Evolutionary conservation across 1,284 basidiomycete genomes (phyloP).

Genomic region (Austroboletus novae-zelandiae): DNA sequence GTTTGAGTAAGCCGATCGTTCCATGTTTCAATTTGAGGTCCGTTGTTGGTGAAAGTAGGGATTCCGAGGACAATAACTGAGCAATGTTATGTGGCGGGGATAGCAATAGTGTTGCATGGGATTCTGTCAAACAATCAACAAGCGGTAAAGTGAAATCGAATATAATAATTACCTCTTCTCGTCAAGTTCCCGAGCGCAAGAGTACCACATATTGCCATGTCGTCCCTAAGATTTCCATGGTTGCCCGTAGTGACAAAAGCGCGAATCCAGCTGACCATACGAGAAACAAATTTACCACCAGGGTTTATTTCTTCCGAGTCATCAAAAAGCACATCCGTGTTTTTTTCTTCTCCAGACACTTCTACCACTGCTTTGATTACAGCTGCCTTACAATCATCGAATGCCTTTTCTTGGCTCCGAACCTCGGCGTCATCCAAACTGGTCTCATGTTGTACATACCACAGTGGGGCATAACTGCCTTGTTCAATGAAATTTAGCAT

Average conservation of each 20-base stretch:
- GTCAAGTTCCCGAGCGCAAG: slow-evolving; percentile 82
- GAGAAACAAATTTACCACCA: slow-evolving; percentile 69
- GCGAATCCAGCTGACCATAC: slow-evolving; percentile 78
- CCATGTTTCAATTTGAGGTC: slow-evolving; percentile 86
- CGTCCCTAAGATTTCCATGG: slow-evolving; percentile 51
- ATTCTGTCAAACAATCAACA: slow-evolving; percentile 44
- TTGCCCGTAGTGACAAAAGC: slow-evolving; percentile 39
- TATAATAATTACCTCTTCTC: slow-evolving; percentile 58
- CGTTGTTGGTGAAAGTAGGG: slow-evolving; percentile 47
- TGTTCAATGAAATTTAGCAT: slow-evolving; percentile 73
- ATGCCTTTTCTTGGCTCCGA: slow-evolving; percentile 62
- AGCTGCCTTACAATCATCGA: slow-evolving; percentile 81
- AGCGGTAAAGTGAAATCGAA: neutral
- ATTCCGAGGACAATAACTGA: slow-evolving; percentile 48
- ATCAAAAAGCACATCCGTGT: slow-evolving; percentile 72
- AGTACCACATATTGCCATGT: slow-evolving; percentile 79
- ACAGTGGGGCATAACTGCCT: slow-evolving; percentile 62
- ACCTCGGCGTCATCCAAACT: slow-evolving; percentile 43
- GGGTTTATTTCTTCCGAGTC: slow-evolving; percentile 52
- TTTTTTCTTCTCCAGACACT: slow-evolving; percentile 78
- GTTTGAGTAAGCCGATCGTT: slow-evolving; percentile 78
- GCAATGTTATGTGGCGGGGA: slow-evolving; percentile 53
- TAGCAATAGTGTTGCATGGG: slow-evolving; percentile 60
- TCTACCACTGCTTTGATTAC: slow-evolving; percentile 84
- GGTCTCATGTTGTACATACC: slow-evolving; percentile 43